Evolutionary conservation across 306 rosid genomes (phyloP).

Genomic region (Vicia villosa): DNA sequence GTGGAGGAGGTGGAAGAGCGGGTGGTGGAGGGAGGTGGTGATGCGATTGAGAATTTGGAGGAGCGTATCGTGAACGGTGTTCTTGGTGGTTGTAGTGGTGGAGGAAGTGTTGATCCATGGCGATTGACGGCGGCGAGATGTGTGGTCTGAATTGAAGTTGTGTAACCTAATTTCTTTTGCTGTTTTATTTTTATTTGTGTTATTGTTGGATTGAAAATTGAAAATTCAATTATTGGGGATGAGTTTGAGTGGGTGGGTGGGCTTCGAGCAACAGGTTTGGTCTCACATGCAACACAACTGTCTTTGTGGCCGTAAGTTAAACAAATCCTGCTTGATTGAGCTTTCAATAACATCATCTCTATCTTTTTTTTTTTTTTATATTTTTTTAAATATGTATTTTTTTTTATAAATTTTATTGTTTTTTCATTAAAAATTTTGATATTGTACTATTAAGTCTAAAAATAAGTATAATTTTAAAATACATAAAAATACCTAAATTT

Average conservation of each 20-base stretch:
- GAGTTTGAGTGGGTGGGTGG: slow-evolving; percentile 1
- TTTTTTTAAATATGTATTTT: no score
- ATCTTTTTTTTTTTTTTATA: no score
- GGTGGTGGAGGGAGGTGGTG: slow-evolving; percentile 30
- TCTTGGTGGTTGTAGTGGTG: background rate
- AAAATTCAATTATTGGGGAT: background rate
- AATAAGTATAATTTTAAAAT: no score
- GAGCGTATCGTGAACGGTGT: slow-evolving; percentile 35
- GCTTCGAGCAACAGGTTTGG: background rate
- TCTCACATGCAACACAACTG: background rate
- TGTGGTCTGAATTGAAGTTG: background rate
- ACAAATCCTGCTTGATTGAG: background rate
- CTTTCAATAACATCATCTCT: background rate
- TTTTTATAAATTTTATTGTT: no score
- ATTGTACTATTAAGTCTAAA: no score
- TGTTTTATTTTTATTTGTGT: background rate
- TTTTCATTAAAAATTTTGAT: no score
- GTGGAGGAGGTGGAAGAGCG: slow-evolving; percentile 1
- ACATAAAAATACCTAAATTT: no score
- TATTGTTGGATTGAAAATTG: background rate
- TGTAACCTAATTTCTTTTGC: background rate
- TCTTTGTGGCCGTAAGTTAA: background rate
- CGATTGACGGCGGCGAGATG: background rate
- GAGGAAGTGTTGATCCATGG: slow-evolving; percentile 42
- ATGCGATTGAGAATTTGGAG: slow-evolving; percentile 18